Evolutionary conservation across 495 filamentous ascomycete species (phyloP).

Genomic region (Rusavskia elegans): DNA sequence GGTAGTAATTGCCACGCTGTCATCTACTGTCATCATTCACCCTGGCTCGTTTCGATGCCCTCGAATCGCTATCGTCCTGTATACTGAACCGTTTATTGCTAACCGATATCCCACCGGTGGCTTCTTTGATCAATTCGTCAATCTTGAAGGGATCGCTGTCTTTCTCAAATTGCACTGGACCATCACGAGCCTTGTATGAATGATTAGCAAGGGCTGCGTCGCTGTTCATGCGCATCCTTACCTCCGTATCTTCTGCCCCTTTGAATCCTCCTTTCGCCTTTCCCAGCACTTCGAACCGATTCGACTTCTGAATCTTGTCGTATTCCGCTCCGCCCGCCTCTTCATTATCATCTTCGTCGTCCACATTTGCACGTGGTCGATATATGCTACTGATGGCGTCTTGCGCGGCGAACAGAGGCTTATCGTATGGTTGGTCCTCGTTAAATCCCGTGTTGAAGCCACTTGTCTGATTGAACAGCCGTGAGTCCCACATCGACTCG

Average conservation of each 20-base stretch:
- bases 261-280: conserved; percentile 75
- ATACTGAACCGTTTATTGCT: conserved; percentile 64
- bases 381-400: conserved; percentile 95
- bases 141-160: conserved; percentile 86
- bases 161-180: conserved; percentile 97
- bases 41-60: conserved; percentile 60
- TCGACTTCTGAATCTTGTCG: conserved; percentile 69
- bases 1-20: neutral
- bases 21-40: conserved; percentile 53
- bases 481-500: conserved; percentile 92
- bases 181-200: conserved; percentile 47
- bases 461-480: conserved; percentile 84
- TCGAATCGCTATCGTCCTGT: conserved; percentile 52
- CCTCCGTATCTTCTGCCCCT: conserved; percentile 75
- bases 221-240: conserved; percentile 21
- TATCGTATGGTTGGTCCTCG: conserved; percentile 95
- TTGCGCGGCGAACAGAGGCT: conserved; percentile 90
- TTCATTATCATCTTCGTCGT: conserved; percentile 62
- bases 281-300: conserved; percentile 76
- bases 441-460: conserved; percentile 88
- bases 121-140: conserved; percentile 79
- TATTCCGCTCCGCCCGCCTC: conserved; percentile 69
- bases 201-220: neutral
- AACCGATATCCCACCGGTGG: conserved; percentile 33
- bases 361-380: conserved; percentile 51